phyloP scores from a whole-genome alignment of 176 grass and related monocot species.

The Phoenix dactylifera region DNA sequence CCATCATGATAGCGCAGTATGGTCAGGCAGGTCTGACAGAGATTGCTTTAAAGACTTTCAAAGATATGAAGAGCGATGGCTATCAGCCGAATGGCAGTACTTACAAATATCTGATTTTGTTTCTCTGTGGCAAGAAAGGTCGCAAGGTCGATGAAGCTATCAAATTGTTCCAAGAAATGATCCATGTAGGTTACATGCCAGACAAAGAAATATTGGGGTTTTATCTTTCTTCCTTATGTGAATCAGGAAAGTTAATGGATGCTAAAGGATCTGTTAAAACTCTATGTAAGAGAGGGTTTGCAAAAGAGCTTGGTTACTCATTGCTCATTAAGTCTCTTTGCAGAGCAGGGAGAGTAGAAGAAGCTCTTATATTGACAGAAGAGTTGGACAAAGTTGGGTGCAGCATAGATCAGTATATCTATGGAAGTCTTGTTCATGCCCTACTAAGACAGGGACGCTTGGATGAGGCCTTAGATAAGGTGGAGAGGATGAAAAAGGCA shows the following conservation, averaged over 20 bases:
- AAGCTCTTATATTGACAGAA: conserved; percentile 43
- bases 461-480: conserved; percentile 49
- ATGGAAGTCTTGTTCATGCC: conserved; percentile 69
- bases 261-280: conserved; percentile 39
- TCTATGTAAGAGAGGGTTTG: conserved; percentile 59
- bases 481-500: conserved; percentile 63
- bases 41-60: conserved; percentile 50
- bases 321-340: conserved; percentile 66
- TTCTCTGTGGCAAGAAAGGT: conserved; percentile 59
- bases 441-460: conserved; percentile 48
- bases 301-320: conserved; percentile 40
- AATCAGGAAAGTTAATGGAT: conserved; percentile 43
- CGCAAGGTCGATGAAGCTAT: conserved; percentile 50
- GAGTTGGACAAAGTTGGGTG: conserved; percentile 45
- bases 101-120: conserved; percentile 63
- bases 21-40: conserved; percentile 73
- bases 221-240: conserved; percentile 70
- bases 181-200: conserved; percentile 35
- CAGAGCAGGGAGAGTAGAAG: conserved; percentile 44
- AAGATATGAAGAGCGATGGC: conserved; percentile 46
- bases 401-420: conserved; percentile 46
- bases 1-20: conserved; percentile 74
- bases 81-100: conserved; percentile 50
- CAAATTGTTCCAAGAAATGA: conserved; percentile 74
- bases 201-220: conserved; percentile 36